Conservation (phyloP, 129 eudicot genomes). For the Arctium lappa region DNA sequence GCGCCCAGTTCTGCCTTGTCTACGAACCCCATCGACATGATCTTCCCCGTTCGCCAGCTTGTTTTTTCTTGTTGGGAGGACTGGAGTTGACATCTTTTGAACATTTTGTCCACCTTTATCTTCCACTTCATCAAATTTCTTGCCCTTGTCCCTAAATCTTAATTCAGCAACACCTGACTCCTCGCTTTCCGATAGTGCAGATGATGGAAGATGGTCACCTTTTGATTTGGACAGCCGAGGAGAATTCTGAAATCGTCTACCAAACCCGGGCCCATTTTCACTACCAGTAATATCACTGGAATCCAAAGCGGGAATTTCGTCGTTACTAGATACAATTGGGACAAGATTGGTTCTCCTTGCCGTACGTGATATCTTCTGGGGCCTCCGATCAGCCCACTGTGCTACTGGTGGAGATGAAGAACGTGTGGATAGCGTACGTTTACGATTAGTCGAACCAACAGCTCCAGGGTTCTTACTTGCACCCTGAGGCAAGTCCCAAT, state of each 20-base stretch:
- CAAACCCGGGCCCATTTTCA: constrained; percentile 39
- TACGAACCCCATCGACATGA: constrained; percentile 46
- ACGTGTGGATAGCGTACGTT: constrained; percentile 51
- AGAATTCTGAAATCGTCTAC: constrained; percentile 47
- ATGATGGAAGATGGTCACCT: constrained; percentile 38
- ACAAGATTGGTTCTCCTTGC: constrained; percentile 71
- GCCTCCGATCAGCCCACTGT: constrained; percentile 76
- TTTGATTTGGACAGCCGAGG: constrained; percentile 57
- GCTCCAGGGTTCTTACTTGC: constrained; percentile 50
- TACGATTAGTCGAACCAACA: constrained; percentile 46
- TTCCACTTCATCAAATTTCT: constrained; percentile 47
- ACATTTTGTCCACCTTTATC: constrained; percentile 45
- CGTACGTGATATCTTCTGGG: constrained; percentile 77
- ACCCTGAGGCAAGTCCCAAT: constrained; percentile 56
- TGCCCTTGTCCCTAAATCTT: constrained; percentile 49
- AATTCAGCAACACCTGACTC: constrained; percentile 76
- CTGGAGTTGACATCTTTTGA: constrained; percentile 51
- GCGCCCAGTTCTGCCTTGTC: constrained; percentile 70
- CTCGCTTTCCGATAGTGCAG: constrained; percentile 78
- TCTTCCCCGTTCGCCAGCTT: constrained; percentile 44
- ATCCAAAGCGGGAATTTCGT: constrained; percentile 43
- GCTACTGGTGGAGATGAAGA: constrained; percentile 89
- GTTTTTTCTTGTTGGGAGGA: constrained; percentile 52
- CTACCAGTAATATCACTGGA: constrained; percentile 32
- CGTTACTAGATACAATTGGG: constrained; percentile 55